Evolutionary conservation across 768 basidiomycete species (phyloP).

Genomic region (Phylloporus sp.): DNA sequence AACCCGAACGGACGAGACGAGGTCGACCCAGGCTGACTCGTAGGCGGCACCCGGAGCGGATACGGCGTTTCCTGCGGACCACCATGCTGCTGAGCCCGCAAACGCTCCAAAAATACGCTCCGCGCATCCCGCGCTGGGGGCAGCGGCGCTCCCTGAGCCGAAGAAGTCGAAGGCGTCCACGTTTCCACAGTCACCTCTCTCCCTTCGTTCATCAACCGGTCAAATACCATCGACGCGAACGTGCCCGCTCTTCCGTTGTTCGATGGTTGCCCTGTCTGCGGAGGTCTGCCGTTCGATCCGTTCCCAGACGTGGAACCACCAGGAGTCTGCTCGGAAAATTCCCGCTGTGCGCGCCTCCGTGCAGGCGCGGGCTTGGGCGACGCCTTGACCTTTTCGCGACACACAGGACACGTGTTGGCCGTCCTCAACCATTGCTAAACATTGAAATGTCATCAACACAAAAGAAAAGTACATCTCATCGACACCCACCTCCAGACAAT

Average conservation of each 20-base stretch:
- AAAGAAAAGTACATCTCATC: background rate
- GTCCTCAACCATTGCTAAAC: constrained; percentile 73
- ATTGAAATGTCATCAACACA: constrained; percentile 1
- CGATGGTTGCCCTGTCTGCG: constrained; percentile 5
- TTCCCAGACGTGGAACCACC: background rate
- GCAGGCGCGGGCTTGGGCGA: constrained; percentile 21
- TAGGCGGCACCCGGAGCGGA: constrained; percentile 8
- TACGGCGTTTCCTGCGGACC: constrained; percentile 1
- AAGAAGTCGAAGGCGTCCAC: constrained; percentile 5
- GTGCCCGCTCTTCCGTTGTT: constrained; percentile 14
- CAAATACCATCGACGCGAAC: constrained; percentile 18
- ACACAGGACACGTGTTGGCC: constrained; percentile 77
- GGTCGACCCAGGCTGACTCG: constrained; percentile 5
- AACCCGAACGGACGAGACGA: constrained; percentile 13
- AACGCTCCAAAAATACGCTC: constrained; percentile 7
- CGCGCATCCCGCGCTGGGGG: constrained; percentile 6
- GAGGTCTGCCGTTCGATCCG: constrained; percentile 2
- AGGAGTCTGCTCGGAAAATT: background rate
- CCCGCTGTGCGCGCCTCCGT: constrained; percentile 16
- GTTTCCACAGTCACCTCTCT: constrained; percentile 4
- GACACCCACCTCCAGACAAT: constrained; percentile 61
- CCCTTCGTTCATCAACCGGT: constrained; percentile 17
- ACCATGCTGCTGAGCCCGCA: constrained; percentile 14
- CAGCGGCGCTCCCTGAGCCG: background rate
- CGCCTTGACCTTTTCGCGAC: constrained; percentile 53